Base-by-base conservation (phyloP, 2,329 filamentous ascomycete genomes). In the Fusarium sulawesiense region DNA sequence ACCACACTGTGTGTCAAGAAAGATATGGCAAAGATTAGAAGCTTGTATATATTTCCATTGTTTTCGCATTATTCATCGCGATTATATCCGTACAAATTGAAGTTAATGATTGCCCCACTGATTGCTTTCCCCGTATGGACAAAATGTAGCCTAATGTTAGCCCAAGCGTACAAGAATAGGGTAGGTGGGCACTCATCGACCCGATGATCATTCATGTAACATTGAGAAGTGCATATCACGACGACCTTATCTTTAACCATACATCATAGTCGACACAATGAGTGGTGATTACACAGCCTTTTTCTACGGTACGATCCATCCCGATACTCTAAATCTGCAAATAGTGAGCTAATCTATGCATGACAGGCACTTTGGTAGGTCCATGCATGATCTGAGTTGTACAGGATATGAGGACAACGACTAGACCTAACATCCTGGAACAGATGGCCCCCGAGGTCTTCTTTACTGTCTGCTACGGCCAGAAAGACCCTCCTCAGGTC, bases 371-470 rank as follows among this genome's bases (percentile, higher is more conserved):
- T 30, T 69, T 82, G 76, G 80, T 82, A 75, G 42, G 70, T 45
- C 47, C 11, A 18, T 32, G 11, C 10, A 44, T 46, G 41, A 32
- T 40, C 10, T 32, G 18, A 23, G 18, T 18, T n/a, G 18, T 18
- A 7, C 14, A 51, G 3, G 7, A 40, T 37, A 12, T 12, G 9
- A 12, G 8, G 23, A 7, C 9, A 18, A 27, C 37, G 27, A 6
- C 12, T 11, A 2, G 45, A 21, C n/a, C 64, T 77, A 56, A 77
- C 78, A 64, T 76, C 65, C 55, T 29, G 10, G 20, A 37, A 9
- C 48, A 83, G 82, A 98, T 98, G 94, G 92, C 91, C n/a, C 89
- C 92, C 0, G 88, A 92, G 76, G 90, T 98, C 75, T 93, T 98
- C 73, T 91, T 92, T 81, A 91, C 92, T 34, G 94, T 97, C 45